phyloP scores from a whole-genome alignment of 345 rosid genomes.

The Corchorus capsularis region DNA sequence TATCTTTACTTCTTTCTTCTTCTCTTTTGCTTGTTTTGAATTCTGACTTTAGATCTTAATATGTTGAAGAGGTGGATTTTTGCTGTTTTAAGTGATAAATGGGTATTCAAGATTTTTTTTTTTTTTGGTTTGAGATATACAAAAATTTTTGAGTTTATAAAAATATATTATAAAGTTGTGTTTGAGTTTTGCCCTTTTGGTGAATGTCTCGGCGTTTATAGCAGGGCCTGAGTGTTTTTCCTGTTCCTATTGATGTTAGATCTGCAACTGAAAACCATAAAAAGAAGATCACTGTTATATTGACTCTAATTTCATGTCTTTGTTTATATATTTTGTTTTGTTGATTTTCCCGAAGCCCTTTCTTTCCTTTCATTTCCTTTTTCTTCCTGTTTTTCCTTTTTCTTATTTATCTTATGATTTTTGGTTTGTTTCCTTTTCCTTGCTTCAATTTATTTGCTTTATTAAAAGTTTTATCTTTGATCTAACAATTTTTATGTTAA shows the following conservation, averaged over 20 bases:
- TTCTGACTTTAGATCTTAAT: constrained; percentile 39
- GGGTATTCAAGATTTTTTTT: neutral
- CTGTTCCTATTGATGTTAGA: constrained; percentile 51
- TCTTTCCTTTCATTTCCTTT: neutral
- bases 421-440: neutral
- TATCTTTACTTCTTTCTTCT: neutral
- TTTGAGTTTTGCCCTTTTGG: constrained; percentile 55
- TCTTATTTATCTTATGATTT: neutral
- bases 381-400: constrained; percentile 6
- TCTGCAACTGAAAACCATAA: constrained; percentile 59
- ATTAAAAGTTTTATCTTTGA: neutral
- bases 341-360: constrained; percentile 20
- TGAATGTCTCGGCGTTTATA: constrained; percentile 75
- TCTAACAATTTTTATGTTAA: constrained; percentile 20
- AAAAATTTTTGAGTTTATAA: constrained; percentile 9
- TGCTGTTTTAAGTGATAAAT: constrained; percentile 37
- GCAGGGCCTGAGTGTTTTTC: constrained; percentile 41
- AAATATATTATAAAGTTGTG: constrained; percentile 7
- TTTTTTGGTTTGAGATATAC: too few relatives aligned
- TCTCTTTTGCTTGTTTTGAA: constrained; percentile 32
- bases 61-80: constrained; percentile 22
- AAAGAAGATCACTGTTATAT: constrained; percentile 40
- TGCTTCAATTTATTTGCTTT: constrained; percentile 16
- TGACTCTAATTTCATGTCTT: constrained; percentile 18
- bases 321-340: neutral